Conservation (phyloP, 805 yeast genomes). For the Candida peoriensis region DNA sequence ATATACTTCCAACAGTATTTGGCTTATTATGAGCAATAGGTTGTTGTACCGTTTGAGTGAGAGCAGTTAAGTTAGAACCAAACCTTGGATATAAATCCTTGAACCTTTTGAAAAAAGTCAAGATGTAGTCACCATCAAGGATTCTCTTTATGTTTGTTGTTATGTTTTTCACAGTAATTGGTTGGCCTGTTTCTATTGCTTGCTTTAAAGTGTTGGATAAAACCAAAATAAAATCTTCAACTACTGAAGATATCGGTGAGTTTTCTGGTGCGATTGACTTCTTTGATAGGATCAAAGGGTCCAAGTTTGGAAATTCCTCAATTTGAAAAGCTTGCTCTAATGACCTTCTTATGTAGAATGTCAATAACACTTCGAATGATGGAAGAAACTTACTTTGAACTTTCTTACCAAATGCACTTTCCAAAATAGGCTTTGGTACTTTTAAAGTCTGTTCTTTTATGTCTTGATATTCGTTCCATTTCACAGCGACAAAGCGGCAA, state of each 20-base stretch:
- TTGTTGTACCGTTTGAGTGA: slow-evolving; percentile 13
- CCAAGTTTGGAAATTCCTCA: slow-evolving; percentile 68
- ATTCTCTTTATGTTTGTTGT: slow-evolving; percentile 52
- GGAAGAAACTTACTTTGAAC: slow-evolving; percentile 48
- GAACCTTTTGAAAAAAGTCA: slow-evolving; percentile 46
- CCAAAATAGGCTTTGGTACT: slow-evolving; percentile 47
- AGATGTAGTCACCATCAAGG: slow-evolving; percentile 58
- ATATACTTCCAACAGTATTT: slow-evolving; percentile 26
- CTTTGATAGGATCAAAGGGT: slow-evolving; percentile 26
- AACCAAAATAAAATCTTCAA: slow-evolving; percentile 79
- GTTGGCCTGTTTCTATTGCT: slow-evolving; percentile 67
- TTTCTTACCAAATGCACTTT: slow-evolving; percentile 53
- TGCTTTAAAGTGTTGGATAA: slow-evolving; percentile 63
- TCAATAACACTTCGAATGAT: slow-evolving; percentile 56
- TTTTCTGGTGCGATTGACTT: slow-evolving; percentile 40
- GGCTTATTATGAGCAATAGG: slow-evolving; percentile 7
- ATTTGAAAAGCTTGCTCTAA: slow-evolving; percentile 75
- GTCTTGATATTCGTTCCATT: slow-evolving; percentile 50
- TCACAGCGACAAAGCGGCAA: slow-evolving; percentile 61
- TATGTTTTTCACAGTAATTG: slow-evolving; percentile 46
- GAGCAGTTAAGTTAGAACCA: slow-evolving; percentile 25
- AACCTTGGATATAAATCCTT: slow-evolving; percentile 38
- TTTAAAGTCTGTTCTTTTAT: slow-evolving; percentile 23
- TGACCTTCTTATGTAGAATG: slow-evolving; percentile 70
- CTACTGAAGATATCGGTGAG: slow-evolving; percentile 72